phyloP scores from a whole-genome alignment of 306 rosid species.

The Lotus japonicus region DNA sequence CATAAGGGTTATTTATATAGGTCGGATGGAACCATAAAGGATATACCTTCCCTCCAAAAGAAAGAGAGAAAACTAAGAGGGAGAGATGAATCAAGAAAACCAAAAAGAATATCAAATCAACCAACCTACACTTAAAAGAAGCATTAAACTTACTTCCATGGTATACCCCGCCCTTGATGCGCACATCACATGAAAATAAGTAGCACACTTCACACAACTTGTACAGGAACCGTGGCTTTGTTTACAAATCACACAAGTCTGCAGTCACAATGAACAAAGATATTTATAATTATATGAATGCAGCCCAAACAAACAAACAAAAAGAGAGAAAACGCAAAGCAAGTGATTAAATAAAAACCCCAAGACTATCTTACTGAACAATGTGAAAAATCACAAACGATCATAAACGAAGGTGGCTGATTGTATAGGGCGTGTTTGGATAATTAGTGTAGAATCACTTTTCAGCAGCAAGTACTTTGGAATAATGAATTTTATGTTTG shows the following conservation, averaged over 20 bases:
- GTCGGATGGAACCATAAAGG: conserved; percentile 10
- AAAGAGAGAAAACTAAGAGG: background rate
- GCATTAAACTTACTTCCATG: conserved; percentile 72
- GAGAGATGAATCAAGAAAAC: background rate
- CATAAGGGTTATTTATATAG: background rate
- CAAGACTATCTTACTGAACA: background rate
- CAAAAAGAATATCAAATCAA: background rate
- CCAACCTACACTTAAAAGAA: conserved; percentile 16
- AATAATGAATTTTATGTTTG: background rate
- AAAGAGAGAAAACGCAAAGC: background rate
- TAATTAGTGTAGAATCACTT: background rate
- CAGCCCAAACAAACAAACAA: background rate
- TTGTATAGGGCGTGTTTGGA: conserved; percentile 5
- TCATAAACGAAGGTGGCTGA: background rate
- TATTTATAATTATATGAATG: conserved; percentile 5
- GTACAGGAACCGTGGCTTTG: conserved; percentile 94
- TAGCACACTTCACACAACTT: conserved; percentile 84
- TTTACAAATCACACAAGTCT: conserved; percentile 81
- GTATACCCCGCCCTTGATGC: conserved; percentile 90
- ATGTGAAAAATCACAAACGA: background rate
- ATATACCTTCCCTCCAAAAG: conserved; percentile 3
- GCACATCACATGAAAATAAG: conserved; percentile 78
- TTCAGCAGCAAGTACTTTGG: conserved; percentile 4
- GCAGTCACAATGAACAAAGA: conserved; percentile 36
- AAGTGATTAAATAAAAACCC: background rate